These are phyloP conservation scores for Nymphaea colorata DNA, from an alignment of 164 flowering plant species.

Conservation along the genomic window DNA sequence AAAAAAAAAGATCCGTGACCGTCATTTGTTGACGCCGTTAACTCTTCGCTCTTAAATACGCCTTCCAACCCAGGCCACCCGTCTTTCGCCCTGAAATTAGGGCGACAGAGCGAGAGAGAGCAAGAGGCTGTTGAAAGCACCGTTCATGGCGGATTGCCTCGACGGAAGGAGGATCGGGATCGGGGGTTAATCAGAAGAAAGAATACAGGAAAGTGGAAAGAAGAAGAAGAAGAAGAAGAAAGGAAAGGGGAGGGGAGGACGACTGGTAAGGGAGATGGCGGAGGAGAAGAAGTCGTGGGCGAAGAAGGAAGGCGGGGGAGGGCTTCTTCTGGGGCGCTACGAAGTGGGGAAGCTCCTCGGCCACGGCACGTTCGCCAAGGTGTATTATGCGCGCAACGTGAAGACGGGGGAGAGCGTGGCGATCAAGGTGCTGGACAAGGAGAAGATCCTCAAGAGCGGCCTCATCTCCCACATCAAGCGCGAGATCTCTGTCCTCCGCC, in stretches of 20 bases:
- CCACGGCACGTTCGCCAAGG: slow-evolving; percentile 21
- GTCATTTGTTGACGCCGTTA: neutral
- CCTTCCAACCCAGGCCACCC: too few species aligned
- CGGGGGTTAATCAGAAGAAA: neutral
- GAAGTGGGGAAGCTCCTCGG: slow-evolving; percentile 19
- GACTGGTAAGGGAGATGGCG: neutral
- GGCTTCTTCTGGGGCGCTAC: slow-evolving; percentile 14
- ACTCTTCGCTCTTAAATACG: too few species aligned
- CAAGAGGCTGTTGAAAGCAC: neutral
- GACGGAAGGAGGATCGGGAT: neutral
- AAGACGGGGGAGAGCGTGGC: slow-evolving; percentile 12
- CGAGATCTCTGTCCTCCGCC: slow-evolving; percentile 19
- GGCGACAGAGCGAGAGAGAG: neutral
- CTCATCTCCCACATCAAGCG: slow-evolving; percentile 17
- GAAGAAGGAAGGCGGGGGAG: slow-evolving; percentile 6
- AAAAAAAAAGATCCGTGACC: neutral
- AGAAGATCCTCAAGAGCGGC: slow-evolving; percentile 21
- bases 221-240: neutral
- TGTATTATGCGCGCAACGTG: slow-evolving; percentile 13
- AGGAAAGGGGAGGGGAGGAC: neutral
- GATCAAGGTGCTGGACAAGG: slow-evolving; percentile 19
- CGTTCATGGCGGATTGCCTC: neutral
- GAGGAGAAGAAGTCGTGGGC: slow-evolving; percentile 1
- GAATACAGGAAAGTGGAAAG: neutral
- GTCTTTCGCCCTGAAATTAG: neutral